These are phyloP conservation scores for Simplicillium aogashimaense DNA, from an alignment of 2,329 filamentous ascomycete species.

Conservation along the genomic window DNA sequence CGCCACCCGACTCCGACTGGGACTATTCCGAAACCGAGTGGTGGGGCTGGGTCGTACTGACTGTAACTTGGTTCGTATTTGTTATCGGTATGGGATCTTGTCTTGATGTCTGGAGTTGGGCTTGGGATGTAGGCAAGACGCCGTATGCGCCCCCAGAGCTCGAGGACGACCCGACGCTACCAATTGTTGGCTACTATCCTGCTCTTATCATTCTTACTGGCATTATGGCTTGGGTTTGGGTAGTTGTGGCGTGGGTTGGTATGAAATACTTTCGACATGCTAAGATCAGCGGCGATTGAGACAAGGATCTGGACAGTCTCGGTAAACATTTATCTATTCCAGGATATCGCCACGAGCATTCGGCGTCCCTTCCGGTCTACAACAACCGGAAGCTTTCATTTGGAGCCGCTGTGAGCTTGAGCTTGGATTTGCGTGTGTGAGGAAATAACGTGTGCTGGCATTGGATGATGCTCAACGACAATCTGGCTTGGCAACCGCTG, in stretches of 20 bases:
- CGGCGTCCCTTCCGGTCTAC: too few relatives aligned
- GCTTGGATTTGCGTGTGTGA: too few relatives aligned
- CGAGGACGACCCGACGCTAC: constrained; percentile 87
- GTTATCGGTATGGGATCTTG: constrained; percentile 95
- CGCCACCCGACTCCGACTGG: constrained; percentile 51
- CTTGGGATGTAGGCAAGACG: constrained; percentile 95
- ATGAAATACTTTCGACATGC: constrained; percentile 99
- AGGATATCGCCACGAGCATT: too few relatives aligned
- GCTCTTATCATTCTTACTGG: constrained; percentile 85
- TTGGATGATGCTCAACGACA: too few relatives aligned
- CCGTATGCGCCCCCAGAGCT: constrained; percentile 92
- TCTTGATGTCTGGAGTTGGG: constrained; percentile 94
- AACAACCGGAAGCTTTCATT: too few relatives aligned
- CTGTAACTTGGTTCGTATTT: constrained; percentile 91
- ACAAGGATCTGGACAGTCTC: too few relatives aligned
- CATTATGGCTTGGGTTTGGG: constrained; percentile 99
- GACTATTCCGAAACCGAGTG: constrained; percentile 93
- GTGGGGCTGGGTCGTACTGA: constrained; percentile 93
- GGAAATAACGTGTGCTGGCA: too few relatives aligned
- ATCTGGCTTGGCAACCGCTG: too few relatives aligned
- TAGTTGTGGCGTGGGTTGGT: constrained; percentile 91
- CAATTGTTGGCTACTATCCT: constrained; percentile 95
- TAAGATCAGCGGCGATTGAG: constrained; percentile 63
- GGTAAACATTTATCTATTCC: too few relatives aligned
- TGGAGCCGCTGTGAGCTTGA: too few relatives aligned